phyloP scores from a whole-genome alignment of 1,284 basidiomycete species.

The Salmacisia buchloeana region DNA sequence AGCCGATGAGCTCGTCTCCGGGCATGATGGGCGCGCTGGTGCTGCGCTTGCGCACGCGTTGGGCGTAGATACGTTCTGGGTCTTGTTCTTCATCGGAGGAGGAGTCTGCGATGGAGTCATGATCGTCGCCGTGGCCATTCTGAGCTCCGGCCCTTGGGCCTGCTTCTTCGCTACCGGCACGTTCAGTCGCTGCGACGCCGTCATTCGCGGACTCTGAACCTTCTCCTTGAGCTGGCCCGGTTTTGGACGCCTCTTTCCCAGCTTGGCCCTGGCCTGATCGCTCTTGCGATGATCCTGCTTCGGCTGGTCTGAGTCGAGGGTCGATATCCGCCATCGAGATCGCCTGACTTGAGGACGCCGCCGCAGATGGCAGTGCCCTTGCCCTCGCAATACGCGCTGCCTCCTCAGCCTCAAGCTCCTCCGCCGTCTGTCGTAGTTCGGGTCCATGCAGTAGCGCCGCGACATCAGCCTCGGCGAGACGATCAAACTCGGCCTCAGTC shows the following conservation, averaged over 20 bases:
- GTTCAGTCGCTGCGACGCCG: background rate
- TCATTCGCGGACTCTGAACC: background rate
- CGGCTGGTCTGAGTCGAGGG: background rate
- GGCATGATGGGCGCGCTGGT: background rate
- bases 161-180: too few species aligned
- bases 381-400: constrained; percentile 31
- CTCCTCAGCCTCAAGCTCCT: constrained; percentile 32
- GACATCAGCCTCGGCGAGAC: background rate
- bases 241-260: background rate
- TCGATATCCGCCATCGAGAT: background rate
- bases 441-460: background rate
- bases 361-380: constrained; percentile 11
- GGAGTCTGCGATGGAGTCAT: background rate
- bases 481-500: constrained; percentile 6
- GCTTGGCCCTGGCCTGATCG: too few species aligned
- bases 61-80: background rate
- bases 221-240: background rate
- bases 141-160: too few species aligned
- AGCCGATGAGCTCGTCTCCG: constrained; percentile 31
- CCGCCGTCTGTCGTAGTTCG: background rate
- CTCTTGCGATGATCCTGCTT: constrained; percentile 15
- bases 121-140: background rate
- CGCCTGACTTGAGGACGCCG: background rate
- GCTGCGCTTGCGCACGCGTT: background rate
- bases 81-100: constrained; percentile 4